phyloP scores from a whole-genome alignment of 1,139 yeast genomes.

The Arxiozyma bovina region DNA sequence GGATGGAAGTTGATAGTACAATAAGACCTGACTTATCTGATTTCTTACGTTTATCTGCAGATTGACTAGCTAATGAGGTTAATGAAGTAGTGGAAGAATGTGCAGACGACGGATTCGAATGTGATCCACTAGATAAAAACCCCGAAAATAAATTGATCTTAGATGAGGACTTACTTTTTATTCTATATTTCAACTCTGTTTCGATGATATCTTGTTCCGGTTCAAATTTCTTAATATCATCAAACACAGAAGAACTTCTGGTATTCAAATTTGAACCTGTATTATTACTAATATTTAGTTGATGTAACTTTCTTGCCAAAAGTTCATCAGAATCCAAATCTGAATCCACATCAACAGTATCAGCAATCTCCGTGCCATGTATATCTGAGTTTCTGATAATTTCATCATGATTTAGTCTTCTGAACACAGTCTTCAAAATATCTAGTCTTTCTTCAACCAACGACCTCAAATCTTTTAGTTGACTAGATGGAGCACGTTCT shows the following conservation, averaged over 20 bases:
- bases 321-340: slow-evolving; percentile 18
- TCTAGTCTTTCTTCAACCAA: slow-evolving; percentile 18
- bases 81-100: background rate
- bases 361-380: slow-evolving; percentile 19
- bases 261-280: background rate
- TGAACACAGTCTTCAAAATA: slow-evolving; percentile 17
- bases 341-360: slow-evolving; percentile 14
- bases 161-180: slow-evolving; percentile 16
- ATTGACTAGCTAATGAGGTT: background rate
- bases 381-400: slow-evolving; percentile 19
- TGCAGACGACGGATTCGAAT: background rate
- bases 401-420: slow-evolving; percentile 16
- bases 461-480: slow-evolving; percentile 14
- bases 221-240: slow-evolving; percentile 11
- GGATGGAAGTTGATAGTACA: slow-evolving; percentile 16
- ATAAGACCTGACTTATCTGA: slow-evolving; percentile 21
- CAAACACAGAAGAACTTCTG: slow-evolving; percentile 3
- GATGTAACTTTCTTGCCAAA: slow-evolving; percentile 17
- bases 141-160: slow-evolving; percentile 9
- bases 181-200: slow-evolving; percentile 15
- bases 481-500: slow-evolving; percentile 14
- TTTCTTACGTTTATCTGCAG: background rate
- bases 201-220: slow-evolving; percentile 12
- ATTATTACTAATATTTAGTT: slow-evolving; percentile 14
- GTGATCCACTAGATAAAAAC: slow-evolving; percentile 2